Evolutionary conservation across 2,329 filamentous ascomycete species (phyloP), one percentile per base, ranked within the genome.

Genomic region (Drechslerella dactyloides): DNA sequence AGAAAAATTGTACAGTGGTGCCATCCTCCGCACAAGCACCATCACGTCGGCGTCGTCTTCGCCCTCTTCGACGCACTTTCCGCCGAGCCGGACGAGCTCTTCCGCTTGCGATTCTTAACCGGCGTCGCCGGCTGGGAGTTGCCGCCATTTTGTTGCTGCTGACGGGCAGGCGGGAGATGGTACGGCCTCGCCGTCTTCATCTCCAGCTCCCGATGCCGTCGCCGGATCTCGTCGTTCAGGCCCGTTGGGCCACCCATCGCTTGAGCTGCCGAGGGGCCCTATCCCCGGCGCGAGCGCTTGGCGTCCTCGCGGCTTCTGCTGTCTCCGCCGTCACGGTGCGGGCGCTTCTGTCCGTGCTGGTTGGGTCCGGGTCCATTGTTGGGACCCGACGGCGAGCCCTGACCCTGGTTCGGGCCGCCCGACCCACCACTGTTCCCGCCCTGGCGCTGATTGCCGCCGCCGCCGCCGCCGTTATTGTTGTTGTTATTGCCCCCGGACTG

Each of bases 251-350:
- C 24, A 21, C 30, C 48, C 1, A 17, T 13, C 19, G 40, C 51
- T 40, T n/a, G 35, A 42, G 48, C 24, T 19, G 48, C 55, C 33
- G 30, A 53, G 56, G 60, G 60, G 33, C 50, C 42, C 69, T 73
- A 73, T 61, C 58, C 69, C 46, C 57, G 52, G 52, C 69, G 37
- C 24, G 69, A 61, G 44, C 69, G 69, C 52, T 73, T 73, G 27
- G 69, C 46, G 33, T 73, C 69, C 35, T 73, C 69, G 23, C 69
- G 56, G 46, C 51, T 60, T 40, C 69, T 61, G 15, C 59, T 64
- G 42, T 73, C 57, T 15, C 57, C 69, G 21, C 69, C 69, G 35
- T 73, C 69, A 11, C 69, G 46, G 42, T 73, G 69, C 17, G 61
- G 69, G 13, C 69, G 69, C 48, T 73, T 73, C 51, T 66, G 61